These are phyloP conservation scores for Scutellaria baicalensis DNA, from an alignment of 257 asterid species.

Conservation along the genomic window DNA sequence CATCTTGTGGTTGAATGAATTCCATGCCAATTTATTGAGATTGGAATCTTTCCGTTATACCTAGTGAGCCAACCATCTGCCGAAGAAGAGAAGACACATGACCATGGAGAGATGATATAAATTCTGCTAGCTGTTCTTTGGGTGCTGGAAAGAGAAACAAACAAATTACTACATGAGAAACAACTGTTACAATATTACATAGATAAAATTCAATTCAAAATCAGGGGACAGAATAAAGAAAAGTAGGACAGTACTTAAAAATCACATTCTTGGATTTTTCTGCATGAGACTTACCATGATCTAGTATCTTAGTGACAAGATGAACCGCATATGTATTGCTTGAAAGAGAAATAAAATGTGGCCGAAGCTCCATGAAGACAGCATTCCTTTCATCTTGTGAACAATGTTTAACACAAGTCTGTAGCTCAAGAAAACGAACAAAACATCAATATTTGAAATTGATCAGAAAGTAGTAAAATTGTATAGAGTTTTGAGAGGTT, in stretches of 20 bases:
- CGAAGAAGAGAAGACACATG: slow-evolving; percentile 79
- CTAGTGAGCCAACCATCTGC: slow-evolving; percentile 92
- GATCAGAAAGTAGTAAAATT: not conserved
- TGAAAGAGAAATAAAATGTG: slow-evolving; percentile 60
- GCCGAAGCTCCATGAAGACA: slow-evolving; percentile 70
- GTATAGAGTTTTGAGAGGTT: not conserved
- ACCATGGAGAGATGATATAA: slow-evolving; percentile 75
- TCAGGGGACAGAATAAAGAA: not conserved
- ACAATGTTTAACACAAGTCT: slow-evolving; percentile 88
- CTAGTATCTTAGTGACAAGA: slow-evolving; percentile 79
- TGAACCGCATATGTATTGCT: slow-evolving; percentile 77
- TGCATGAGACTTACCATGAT: slow-evolving; percentile 47
- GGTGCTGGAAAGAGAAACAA: slow-evolving; percentile 44
- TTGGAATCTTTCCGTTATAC: slow-evolving; percentile 30
- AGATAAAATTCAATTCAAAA: not conserved
- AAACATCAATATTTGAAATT: slow-evolving; percentile 3
- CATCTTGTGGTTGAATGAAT: not conserved
- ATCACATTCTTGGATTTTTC: not conserved
- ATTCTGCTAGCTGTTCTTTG: slow-evolving; percentile 67
- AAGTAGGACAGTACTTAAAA: not conserved
- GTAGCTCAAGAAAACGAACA: slow-evolving; percentile 13
- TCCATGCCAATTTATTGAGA: not conserved
- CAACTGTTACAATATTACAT: not conserved
- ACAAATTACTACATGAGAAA: not conserved
- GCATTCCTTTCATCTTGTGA: slow-evolving; percentile 72